Conservation (phyloP, 345 rosid species). For the Sisymbrium altissimum region DNA sequence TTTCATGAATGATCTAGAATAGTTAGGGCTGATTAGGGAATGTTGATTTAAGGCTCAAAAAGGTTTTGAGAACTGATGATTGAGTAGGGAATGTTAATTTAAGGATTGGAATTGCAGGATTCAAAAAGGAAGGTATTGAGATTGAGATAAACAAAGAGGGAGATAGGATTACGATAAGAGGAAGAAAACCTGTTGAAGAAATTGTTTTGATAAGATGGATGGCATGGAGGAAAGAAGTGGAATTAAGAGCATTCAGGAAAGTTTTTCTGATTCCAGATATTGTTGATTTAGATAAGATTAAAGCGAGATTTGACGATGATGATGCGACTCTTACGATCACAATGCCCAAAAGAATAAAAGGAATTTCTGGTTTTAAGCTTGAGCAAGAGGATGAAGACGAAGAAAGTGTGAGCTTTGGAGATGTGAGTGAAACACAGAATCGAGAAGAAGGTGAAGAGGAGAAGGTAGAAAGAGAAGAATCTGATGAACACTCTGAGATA, state of each 20-base stretch:
- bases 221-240: slow-evolving; percentile 54
- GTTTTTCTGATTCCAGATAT: slow-evolving; percentile 59
- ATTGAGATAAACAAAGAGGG: slow-evolving; percentile 74
- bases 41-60: neutral
- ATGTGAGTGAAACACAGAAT: neutral
- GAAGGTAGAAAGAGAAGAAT: neutral
- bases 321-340: slow-evolving; percentile 48
- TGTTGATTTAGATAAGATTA: slow-evolving; percentile 55
- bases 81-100: neutral
- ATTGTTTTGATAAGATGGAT: slow-evolving; percentile 63
- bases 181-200: slow-evolving; percentile 68
- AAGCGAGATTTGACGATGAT: slow-evolving; percentile 60
- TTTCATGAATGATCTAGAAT: neutral
- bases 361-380: slow-evolving; percentile 46
- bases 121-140: slow-evolving; percentile 49
- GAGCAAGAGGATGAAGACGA: slow-evolving; percentile 46
- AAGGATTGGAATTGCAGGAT: slow-evolving; percentile 44
- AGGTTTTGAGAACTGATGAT: neutral
- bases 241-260: slow-evolving; percentile 50
- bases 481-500: neutral
- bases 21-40: slow-evolving; percentile 4
- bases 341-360: slow-evolving; percentile 66
- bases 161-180: slow-evolving; percentile 43
- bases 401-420: slow-evolving; percentile 9
- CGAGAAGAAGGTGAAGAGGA: slow-evolving; percentile 10